Conservation (phyloP, 148 eudicot genomes). For the Chenopodium quinoa region DNA sequence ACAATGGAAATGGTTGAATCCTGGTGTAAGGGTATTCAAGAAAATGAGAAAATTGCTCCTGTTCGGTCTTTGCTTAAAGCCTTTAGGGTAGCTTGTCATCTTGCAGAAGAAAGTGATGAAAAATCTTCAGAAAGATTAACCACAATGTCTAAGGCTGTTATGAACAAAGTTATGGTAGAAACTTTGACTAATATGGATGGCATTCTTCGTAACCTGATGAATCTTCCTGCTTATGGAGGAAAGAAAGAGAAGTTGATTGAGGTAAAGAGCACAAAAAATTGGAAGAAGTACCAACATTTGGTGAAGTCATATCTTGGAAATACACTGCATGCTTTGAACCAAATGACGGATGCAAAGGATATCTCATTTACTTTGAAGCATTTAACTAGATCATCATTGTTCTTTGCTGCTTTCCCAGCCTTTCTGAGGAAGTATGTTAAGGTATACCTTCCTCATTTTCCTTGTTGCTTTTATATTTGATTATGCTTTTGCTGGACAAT, state of each 20-base stretch:
- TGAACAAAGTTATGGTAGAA: conserved; percentile 81
- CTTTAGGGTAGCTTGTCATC: conserved; percentile 86
- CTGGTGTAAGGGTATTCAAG: conserved; percentile 65
- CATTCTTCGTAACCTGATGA: conserved; percentile 64
- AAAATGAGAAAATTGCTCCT: conserved; percentile 56
- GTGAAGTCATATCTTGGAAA: conserved; percentile 96
- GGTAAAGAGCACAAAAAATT: conserved; percentile 52
- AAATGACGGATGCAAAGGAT: conserved; percentile 90
- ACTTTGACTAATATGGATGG: conserved; percentile 85
- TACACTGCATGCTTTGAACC: conserved; percentile 82
- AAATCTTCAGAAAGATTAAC: conserved; percentile 53
- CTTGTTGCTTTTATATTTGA: background rate
- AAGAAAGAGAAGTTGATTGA: conserved; percentile 64
- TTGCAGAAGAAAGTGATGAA: conserved; percentile 77
- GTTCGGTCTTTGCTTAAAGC: conserved; percentile 79
- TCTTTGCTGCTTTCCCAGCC: conserved; percentile 93
- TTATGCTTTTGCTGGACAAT: background rate
- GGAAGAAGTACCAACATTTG: conserved; percentile 81
- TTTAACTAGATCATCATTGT: conserved; percentile 63
- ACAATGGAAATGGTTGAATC: conserved; percentile 90
- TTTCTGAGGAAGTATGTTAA: conserved; percentile 85
- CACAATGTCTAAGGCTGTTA: conserved; percentile 81
- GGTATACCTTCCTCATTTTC: conserved; percentile 42
- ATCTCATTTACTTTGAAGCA: conserved; percentile 74
- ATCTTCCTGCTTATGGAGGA: conserved; percentile 77